These are phyloP conservation scores for Ceratobasidium sp. DNA, from an alignment of 1,284 basidiomycete genomes.

Conservation along the genomic window DNA sequence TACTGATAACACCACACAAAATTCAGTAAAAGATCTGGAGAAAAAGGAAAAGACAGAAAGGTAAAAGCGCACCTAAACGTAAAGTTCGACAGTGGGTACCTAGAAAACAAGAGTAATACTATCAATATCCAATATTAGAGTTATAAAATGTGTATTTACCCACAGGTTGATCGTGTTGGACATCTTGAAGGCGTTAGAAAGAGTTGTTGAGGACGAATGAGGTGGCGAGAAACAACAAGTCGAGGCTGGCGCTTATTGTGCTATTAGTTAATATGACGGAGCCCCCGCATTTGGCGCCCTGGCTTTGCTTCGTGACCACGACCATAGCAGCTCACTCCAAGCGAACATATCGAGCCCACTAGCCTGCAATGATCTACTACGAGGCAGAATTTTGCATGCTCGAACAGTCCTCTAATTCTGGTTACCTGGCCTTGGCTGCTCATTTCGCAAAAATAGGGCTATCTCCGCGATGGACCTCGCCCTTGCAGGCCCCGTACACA, in stretches of 20 bases:
- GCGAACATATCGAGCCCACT: no score
- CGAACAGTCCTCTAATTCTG: no score
- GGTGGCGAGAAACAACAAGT: constrained; percentile 45
- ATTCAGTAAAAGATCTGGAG: neutral
- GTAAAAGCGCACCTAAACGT: constrained; percentile 74
- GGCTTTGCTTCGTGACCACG: no score
- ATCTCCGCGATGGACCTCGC: no score
- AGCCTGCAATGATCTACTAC: no score
- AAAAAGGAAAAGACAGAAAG: neutral
- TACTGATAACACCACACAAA: constrained; percentile 62
- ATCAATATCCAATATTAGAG: neutral
- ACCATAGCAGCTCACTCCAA: no score
- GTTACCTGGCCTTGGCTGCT: no score
- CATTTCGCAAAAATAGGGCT: no score
- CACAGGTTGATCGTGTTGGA: constrained; percentile 82
- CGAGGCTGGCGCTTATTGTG: constrained; percentile 18
- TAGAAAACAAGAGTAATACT: constrained; percentile 52
- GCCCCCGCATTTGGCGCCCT: neutral
- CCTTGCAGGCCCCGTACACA: no score
- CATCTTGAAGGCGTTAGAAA: constrained; percentile 59
- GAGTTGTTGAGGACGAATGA: neutral
- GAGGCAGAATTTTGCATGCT: no score
- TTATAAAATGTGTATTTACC: constrained; percentile 53
- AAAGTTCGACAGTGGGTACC: constrained; percentile 88
- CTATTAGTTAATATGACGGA: constrained; percentile 19